Conservation (phyloP, 2,329 filamentous ascomycete species). For the Aspergillus sp. region DNA sequence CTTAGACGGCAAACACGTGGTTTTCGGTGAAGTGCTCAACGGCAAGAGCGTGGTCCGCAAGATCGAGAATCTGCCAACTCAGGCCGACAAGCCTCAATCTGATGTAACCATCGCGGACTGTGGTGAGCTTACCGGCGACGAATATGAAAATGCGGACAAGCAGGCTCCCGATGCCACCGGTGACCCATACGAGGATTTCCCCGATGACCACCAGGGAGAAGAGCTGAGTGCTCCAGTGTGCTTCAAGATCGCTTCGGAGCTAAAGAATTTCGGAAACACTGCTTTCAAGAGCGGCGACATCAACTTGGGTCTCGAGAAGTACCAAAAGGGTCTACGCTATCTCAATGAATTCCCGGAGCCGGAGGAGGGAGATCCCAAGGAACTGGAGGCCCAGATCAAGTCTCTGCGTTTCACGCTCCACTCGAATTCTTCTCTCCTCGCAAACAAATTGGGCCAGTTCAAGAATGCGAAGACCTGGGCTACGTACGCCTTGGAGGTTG, state of each 20-base stretch:
- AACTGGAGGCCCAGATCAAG: conserved; percentile 66
- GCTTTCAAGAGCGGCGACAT: conserved; percentile 82
- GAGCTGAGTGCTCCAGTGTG: conserved; percentile 67
- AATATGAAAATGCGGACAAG: conserved; percentile 64
- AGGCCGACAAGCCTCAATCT: conserved; percentile 72
- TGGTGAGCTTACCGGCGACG: conserved; percentile 75
- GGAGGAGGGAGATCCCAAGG: conserved; percentile 66
- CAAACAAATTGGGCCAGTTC: conserved; percentile 75
- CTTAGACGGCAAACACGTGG: conserved; percentile 93
- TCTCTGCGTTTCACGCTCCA: conserved; percentile 81
- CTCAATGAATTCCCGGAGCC: conserved; percentile 77
- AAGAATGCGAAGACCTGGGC: conserved; percentile 70
- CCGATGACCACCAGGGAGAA: conserved; percentile 70
- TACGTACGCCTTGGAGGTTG: conserved; percentile 66
- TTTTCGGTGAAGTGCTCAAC: conserved; percentile 90
- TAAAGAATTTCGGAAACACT: conserved; percentile 90
- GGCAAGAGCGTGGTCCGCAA: conserved; percentile 89
- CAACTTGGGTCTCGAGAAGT: conserved; percentile 76
- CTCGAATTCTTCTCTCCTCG: conserved; percentile 82
- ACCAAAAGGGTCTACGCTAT: conserved; percentile 89
- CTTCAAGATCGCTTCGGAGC: conserved; percentile 74
- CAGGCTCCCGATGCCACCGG: conserved; percentile 77
- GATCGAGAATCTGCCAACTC: conserved; percentile 79
- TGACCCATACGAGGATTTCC: conserved; percentile 93
- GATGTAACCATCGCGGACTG: conserved; percentile 79